Evolutionary conservation across 257 asterid species (phyloP).

Genomic region (Leptodermis oblonga): DNA sequence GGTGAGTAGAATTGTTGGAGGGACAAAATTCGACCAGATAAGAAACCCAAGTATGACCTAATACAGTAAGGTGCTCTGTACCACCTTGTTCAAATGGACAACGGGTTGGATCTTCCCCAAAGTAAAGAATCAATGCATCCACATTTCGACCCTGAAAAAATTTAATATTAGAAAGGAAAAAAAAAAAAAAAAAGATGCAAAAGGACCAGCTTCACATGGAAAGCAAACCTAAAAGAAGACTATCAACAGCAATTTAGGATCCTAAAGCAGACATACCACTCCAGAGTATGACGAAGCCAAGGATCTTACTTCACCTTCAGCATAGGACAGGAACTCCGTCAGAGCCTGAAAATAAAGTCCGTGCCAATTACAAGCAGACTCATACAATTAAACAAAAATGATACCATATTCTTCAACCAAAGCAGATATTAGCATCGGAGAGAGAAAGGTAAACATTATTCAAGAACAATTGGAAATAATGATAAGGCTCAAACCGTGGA

Average conservation of each 20-base stretch:
- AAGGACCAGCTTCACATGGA: not conserved
- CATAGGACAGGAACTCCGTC: conserved; percentile 72
- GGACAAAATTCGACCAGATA: not conserved
- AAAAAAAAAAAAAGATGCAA: not conserved
- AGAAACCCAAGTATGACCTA: not conserved
- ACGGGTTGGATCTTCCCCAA: conserved; percentile 93
- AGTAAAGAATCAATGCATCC: conserved; percentile 77
- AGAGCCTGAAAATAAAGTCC: conserved; percentile 45
- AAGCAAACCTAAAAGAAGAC: not conserved
- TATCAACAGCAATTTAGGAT: conserved; percentile 13
- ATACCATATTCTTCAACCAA: not conserved
- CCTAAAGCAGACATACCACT: conserved; percentile 53
- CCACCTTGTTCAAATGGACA: conserved; percentile 94
- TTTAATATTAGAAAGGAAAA: conserved; percentile 17
- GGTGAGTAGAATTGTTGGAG: not conserved
- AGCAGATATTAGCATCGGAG: conserved; percentile 1
- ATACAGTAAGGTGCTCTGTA: not conserved
- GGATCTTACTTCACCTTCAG: conserved; percentile 92
- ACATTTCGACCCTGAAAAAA: conserved; percentile 80
- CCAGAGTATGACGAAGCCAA: conserved; percentile 86
- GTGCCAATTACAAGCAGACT: conserved; percentile 1
- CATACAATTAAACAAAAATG: conserved; percentile 1
- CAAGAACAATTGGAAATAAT: not conserved
- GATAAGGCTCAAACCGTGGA: not conserved
- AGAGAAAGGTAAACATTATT: not conserved